Base-by-base conservation (phyloP, 208 protist genomes). In the Leishmania mexicana region DNA sequence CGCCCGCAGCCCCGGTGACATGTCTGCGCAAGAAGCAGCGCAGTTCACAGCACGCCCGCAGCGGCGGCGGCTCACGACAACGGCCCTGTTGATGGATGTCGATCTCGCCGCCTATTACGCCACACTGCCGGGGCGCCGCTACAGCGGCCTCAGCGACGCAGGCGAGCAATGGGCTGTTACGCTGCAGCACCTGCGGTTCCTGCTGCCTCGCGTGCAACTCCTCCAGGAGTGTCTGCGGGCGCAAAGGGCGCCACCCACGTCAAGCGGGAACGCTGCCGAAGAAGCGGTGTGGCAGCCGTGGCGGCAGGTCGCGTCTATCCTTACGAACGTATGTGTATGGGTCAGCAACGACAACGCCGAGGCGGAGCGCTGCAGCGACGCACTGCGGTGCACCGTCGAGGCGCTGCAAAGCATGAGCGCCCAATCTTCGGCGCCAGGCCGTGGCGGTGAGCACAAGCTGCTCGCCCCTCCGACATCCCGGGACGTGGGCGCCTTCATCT, bases 261-360 rank as follows among this genome's bases (percentile, higher is more conserved):
- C 40, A 51, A 28, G 24, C 28, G 31, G 31, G 13, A 38, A 35
- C 1, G 21, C n/a, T 53, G 45, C 38, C 1, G 45, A 28, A 38
- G 45, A 28, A 11, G 35, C 3, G 24, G 21, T 81, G 57, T 85
- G 62, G 64, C 35, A 76, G 58, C 60, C 78, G 92, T 73, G 49
- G 76, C 65, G 74, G 75, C 58, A 85, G 83, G 42, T 86, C 76
- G 64, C 60, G 19, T 45, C 78, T 10, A 76, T 88, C 38, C 65
- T 94, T 15, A 89, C 94, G 86, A 95, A 96, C 72, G 92, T 94
- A 35, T 93, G 89, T 60, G 83, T 95, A 67, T 96, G 92, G 90
- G 85, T 93, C 47, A 77, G 83, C 19, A 96, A 96, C 81, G 81
- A 96, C 83, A 94, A 96, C 78, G 70, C 78, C 4, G 93, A 96